Percentiles rank a stretch among this genome's conserved stretches.
Evolutionary conservation across 2,329 filamentous ascomycete genomes (phyloP).

Genomic region (Fusarium tanahbumbuense): DNA sequence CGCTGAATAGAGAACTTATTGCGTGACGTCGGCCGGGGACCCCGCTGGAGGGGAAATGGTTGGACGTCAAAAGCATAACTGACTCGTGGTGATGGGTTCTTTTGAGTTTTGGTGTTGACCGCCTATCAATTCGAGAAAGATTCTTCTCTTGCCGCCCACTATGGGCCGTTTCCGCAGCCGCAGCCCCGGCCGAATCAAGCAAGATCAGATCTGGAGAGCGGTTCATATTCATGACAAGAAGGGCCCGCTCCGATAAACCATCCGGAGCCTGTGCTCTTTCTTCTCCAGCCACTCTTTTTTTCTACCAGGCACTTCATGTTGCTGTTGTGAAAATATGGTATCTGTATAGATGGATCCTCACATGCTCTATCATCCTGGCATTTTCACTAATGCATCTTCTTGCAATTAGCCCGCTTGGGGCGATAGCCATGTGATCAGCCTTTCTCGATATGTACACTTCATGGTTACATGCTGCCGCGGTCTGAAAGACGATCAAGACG

Average conservation of each 20-base stretch:
- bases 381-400: constrained; percentile 1
- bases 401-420: constrained; percentile 19
- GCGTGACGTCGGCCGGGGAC: constrained; percentile 3
- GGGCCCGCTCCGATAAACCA: constrained; percentile 35
- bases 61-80: constrained; percentile 10
- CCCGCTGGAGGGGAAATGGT: constrained; percentile 17
- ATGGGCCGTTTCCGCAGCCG: neutral
- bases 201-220: constrained; percentile 7
- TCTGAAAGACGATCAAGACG: neutral
- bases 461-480: neutral
- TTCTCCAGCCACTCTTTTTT: constrained; percentile 23
- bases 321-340: neutral
- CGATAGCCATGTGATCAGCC: constrained; percentile 23
- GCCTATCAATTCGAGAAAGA: neutral
- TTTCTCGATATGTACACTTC: neutral
- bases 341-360: constrained; percentile 13
- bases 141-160: neutral
- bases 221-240: constrained; percentile 26
- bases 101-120: neutral
- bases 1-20: neutral
- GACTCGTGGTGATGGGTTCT: constrained; percentile 19
- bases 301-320: constrained; percentile 5
- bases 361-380: constrained; percentile 12
- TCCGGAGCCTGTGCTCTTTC: constrained; percentile 9
- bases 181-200: constrained; percentile 22